A percentile compares a stretch with the other conserved stretches of the same genome.
Evolutionary conservation across 768 basidiomycete species (phyloP).

Genomic region (Lentinula detonsa): DNA sequence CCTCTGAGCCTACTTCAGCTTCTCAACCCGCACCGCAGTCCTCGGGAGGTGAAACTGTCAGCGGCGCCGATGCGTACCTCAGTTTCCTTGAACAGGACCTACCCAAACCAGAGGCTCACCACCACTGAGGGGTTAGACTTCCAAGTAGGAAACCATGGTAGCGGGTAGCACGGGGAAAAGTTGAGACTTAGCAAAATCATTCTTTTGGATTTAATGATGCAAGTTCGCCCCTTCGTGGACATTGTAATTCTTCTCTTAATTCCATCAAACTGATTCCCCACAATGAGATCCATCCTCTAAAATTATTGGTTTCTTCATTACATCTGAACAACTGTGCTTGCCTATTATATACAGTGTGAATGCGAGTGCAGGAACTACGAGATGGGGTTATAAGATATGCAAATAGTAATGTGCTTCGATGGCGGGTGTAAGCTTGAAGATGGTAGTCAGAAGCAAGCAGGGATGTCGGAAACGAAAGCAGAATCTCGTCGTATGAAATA

Average conservation of each 20-base stretch:
- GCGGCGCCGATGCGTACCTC: slow-evolving; percentile 75
- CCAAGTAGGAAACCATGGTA: not conserved
- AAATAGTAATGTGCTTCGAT: not conserved
- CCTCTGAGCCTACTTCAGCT: slow-evolving; percentile 60
- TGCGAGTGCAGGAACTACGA: slow-evolving; percentile 1
- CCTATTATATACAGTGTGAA: not conserved
- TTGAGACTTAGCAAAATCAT: not conserved
- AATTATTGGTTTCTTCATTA: not conserved
- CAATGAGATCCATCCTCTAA: too few relatives aligned
- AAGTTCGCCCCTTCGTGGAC: not conserved
- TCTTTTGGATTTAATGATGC: not conserved
- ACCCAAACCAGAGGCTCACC: slow-evolving; percentile 46
- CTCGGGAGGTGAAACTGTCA: slow-evolving; percentile 29
- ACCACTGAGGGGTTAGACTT: slow-evolving; percentile 9
- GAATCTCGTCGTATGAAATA: not conserved
- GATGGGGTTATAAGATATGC: slow-evolving; percentile 2
- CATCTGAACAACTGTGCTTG: not conserved
- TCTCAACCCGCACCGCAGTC: slow-evolving; percentile 24
- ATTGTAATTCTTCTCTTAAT: not conserved
- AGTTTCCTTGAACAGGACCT: slow-evolving; percentile 77
- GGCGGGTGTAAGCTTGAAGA: not conserved
- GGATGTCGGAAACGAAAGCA: not conserved
- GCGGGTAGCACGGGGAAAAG: not conserved
- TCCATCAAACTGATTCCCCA: too few relatives aligned
- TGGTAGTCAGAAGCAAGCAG: not conserved